Evolutionary conservation across 345 rosid species (phyloP), one percentile per base, ranked within the genome.

Genomic region (Eucalyptus erythrocorys): DNA sequence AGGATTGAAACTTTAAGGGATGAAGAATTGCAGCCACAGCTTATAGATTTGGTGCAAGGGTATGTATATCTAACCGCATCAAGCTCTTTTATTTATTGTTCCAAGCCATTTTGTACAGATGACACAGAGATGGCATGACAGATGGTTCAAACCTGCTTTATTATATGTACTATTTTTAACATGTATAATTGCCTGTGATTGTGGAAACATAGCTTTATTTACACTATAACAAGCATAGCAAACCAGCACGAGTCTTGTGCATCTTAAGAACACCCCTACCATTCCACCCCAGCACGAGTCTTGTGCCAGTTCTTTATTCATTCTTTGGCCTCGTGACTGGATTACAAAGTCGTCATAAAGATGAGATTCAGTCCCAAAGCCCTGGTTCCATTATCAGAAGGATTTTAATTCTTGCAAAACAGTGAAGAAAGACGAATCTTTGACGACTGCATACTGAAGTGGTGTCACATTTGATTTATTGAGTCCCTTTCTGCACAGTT

Each of bases 11-110:
- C 97, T 86, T 91, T 97, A 49, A 92, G 99, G 87, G 99, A 97
- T 82, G 99, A 97, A 89, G 99, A 97, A 94, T 91, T 97, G 94
- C 96, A 95, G 90, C 98, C 99, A 76, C 99, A 97, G 91, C 97
- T 97, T 90, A 87, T 95, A 68, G 98, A 97, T 87, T 91, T 97
- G 87, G 88, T 94, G 86, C 98, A 96, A 92, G 98, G 99, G 99
- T 97, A 95, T 87, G 94, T 40, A 40, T 8, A 50, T 59, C 55
- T 37, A 57, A 34, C 42, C 61, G 5, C 51, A 34, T 76, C 14
- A 42, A 76, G 84, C 47, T 76, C 84, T 76, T 76, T 22, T 76
- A 11, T 40, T 76, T 76, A 76, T 76, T 7, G 8, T 37, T 76
- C 84, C 30, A 76, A 76, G 43, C 47, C 30, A 76, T 40, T 64